These are phyloP conservation scores for Panicum virgatum DNA, from an alignment of 202 grass and related monocot genomes.

Conservation along the genomic window DNA sequence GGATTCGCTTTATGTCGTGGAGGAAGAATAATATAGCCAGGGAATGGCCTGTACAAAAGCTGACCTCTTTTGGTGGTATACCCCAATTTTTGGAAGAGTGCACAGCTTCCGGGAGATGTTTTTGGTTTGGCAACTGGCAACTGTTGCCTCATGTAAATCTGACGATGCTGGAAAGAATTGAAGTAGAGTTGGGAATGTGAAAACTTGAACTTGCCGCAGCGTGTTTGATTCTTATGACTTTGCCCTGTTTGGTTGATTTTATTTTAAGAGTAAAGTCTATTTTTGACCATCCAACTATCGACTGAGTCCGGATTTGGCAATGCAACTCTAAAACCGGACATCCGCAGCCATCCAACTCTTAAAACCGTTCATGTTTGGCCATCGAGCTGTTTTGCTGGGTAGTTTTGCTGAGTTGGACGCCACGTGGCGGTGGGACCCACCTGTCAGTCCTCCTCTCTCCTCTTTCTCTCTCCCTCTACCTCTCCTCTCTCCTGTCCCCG, in stretches of 20 bases:
- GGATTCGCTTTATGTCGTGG: slow-evolving; percentile 7
- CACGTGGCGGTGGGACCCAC: no score
- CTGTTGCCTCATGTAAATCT: slow-evolving; percentile 27
- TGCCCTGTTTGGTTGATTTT: not conserved
- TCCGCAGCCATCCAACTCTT: no score
- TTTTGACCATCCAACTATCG: no score
- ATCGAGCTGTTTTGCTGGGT: no score
- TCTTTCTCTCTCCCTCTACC: no score
- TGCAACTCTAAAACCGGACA: no score
- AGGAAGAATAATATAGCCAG: slow-evolving; percentile 59
- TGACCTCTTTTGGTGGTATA: slow-evolving; percentile 30
- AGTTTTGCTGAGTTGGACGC: no score
- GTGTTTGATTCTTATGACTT: not conserved
- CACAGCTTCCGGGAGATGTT: slow-evolving; percentile 25
- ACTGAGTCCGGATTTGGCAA: no score
- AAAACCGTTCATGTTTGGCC: no score
- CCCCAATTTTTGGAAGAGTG: slow-evolving; percentile 39
- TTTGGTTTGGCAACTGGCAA: slow-evolving; percentile 16
- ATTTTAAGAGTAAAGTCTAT: no score
- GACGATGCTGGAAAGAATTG: slow-evolving; percentile 23
- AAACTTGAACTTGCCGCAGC: not conserved
- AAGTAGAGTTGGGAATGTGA: slow-evolving; percentile 1
- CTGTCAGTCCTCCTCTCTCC: no score
- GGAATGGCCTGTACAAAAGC: slow-evolving; percentile 52
- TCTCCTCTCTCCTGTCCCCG: no score